phyloP scores from a whole-genome alignment of 1,284 basidiomycete species.

The Cryptococcus sp. region DNA sequence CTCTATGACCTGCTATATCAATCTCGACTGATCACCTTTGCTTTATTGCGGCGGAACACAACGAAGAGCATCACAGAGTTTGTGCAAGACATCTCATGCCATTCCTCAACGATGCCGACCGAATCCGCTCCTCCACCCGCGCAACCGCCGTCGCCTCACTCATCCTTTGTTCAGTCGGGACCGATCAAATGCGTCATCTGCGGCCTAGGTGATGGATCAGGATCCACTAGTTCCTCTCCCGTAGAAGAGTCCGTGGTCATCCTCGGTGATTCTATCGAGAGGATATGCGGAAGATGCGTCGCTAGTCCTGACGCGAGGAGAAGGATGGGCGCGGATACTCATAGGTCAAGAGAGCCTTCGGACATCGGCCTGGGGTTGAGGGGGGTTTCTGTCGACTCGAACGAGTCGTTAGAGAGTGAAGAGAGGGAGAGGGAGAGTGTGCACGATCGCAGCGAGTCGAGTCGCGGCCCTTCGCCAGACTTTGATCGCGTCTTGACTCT shows the following conservation, averaged over 20 bases:
- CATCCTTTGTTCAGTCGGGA: slow-evolving; percentile 6
- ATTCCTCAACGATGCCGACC: slow-evolving; percentile 36
- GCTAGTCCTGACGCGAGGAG: slow-evolving; percentile 9
- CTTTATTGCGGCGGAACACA: too few relatives aligned
- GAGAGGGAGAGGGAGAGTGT: neutral
- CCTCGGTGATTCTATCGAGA: slow-evolving; percentile 23
- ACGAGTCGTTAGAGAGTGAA: neutral
- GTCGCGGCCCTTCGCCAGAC: neutral
- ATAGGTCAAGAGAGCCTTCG: neutral
- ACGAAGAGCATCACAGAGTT: too few relatives aligned
- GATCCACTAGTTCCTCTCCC: slow-evolving; percentile 2
- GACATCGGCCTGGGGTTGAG: slow-evolving; percentile 17
- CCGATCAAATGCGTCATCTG: slow-evolving; percentile 45
- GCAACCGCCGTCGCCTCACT: slow-evolving; percentile 5
- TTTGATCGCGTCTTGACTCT: neutral
- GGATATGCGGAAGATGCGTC: slow-evolving; percentile 40
- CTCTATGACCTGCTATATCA: neutral
- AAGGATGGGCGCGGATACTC: slow-evolving; percentile 1
- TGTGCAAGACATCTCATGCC: neutral
- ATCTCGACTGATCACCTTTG: too few relatives aligned
- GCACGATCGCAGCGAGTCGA: neutral
- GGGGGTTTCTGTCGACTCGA: slow-evolving; percentile 8
- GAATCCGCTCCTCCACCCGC: slow-evolving; percentile 31
- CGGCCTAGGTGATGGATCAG: slow-evolving; percentile 27
- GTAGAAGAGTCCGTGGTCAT: slow-evolving; percentile 10